Conservation (phyloP, 202 grass and related monocot genomes). For the Carex sylvatica region DNA sequence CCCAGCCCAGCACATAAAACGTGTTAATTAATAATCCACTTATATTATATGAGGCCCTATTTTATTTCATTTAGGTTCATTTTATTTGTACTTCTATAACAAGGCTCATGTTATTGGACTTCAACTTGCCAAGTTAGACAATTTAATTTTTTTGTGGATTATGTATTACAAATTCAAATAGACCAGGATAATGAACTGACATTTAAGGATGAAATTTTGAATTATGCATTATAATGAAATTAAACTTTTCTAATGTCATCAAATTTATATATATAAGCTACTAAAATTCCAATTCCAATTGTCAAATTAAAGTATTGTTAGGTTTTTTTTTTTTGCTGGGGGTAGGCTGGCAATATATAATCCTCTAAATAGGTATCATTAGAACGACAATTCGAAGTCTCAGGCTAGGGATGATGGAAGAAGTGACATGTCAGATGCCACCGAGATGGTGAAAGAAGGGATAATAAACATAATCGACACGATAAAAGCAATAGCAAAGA, state of each 20-base stretch:
- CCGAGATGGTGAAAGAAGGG: not conserved
- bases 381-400: not conserved
- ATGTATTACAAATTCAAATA: not conserved
- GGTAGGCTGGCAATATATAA: not conserved
- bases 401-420: not conserved
- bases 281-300: not conserved
- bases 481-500: not conserved
- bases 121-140: not conserved
- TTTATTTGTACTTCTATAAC: not conserved
- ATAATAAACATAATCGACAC: conserved; percentile 4
- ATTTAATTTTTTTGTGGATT: not conserved
- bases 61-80: not conserved
- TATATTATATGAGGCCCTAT: not conserved
- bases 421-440: not conserved
- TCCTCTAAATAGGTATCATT: not conserved
- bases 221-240: not conserved
- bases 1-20: not conserved
- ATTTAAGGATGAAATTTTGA: not conserved
- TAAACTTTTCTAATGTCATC: not conserved
- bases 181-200: not conserved
- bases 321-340: not conserved
- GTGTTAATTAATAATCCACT: not conserved
- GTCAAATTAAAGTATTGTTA: no score
- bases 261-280: not conserved
- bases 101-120: not conserved